Evolutionary conservation across 768 basidiomycete genomes (phyloP).

Genomic region (Mycena epipterygia): DNA sequence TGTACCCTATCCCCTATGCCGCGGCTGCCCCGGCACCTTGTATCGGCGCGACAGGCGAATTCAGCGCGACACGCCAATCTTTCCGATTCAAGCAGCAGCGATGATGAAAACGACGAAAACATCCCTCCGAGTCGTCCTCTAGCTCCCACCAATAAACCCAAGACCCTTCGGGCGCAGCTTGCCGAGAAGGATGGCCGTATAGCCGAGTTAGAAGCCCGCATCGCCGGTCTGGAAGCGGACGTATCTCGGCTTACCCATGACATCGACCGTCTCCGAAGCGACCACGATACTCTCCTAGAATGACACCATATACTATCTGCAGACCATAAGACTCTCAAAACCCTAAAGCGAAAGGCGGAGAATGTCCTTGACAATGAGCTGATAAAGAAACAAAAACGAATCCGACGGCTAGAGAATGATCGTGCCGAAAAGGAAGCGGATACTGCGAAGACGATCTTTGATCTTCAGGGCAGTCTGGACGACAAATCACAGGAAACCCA

Average conservation of each 20-base stretch:
- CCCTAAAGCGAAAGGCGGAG: slow-evolving; percentile 8
- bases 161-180: neutral
- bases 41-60: too few species aligned
- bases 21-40: too few species aligned
- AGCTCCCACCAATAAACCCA: too few species aligned
- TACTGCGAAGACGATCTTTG: too few species aligned
- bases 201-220: neutral
- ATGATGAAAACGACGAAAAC: too few species aligned
- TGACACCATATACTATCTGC: neutral
- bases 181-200: neutral
- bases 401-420: neutral
- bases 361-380: neutral
- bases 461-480: neutral
- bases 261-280: neutral
- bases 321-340: neutral
- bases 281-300: neutral
- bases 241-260: neutral
- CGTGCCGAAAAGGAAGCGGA: neutral
- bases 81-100: too few species aligned
- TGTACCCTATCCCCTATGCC: too few species aligned
- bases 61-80: too few species aligned
- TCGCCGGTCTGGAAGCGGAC: neutral
- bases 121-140: too few species aligned
- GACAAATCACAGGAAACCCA: neutral
- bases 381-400: neutral